These are phyloP conservation scores for Xerocomus spinulosus DNA, from an alignment of 768 basidiomycete species.

Conservation along the genomic window DNA sequence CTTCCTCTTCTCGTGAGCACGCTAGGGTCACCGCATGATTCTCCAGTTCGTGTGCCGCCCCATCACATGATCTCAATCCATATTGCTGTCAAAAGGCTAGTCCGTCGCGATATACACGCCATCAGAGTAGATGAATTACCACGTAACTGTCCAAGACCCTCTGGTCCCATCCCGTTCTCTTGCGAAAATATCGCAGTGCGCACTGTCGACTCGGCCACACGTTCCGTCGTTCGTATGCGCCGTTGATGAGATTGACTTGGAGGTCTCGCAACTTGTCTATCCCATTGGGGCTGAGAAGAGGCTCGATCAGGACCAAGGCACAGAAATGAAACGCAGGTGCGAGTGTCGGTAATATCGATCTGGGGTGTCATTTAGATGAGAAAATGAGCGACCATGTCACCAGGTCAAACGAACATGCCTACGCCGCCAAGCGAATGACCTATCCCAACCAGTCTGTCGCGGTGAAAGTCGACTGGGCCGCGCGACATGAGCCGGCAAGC, in stretches of 20 bases:
- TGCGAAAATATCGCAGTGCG: slow-evolving; percentile 37
- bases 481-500: slow-evolving; percentile 52
- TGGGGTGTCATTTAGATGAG: slow-evolving; percentile 18
- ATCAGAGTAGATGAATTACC: slow-evolving; percentile 32
- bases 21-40: slow-evolving; percentile 40
- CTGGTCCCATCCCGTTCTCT: slow-evolving; percentile 47
- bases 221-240: slow-evolving; percentile 48
- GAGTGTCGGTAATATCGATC: slow-evolving; percentile 51
- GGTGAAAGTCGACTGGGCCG: slow-evolving; percentile 44
- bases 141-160: slow-evolving; percentile 49
- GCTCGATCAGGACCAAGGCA: slow-evolving; percentile 58
- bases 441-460: slow-evolving; percentile 53
- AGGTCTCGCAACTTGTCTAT: slow-evolving; percentile 39
- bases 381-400: neutral
- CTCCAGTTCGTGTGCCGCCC: slow-evolving; percentile 23
- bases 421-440: slow-evolving; percentile 69
- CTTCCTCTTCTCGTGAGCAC: slow-evolving; percentile 50
- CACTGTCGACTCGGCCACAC: slow-evolving; percentile 46
- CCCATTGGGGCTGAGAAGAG: slow-evolving; percentile 54
- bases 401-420: slow-evolving; percentile 43
- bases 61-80: slow-evolving; percentile 40
- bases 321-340: slow-evolving; percentile 43
- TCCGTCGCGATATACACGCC: neutral
- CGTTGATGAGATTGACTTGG: slow-evolving; percentile 38
- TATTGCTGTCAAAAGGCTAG: slow-evolving; percentile 35